Percentiles rank a stretch among this genome's conserved stretches.
phyloP scores from a whole-genome alignment of 371 early-diverging fungal genomes.

The Zopfochytrium polystomum region DNA sequence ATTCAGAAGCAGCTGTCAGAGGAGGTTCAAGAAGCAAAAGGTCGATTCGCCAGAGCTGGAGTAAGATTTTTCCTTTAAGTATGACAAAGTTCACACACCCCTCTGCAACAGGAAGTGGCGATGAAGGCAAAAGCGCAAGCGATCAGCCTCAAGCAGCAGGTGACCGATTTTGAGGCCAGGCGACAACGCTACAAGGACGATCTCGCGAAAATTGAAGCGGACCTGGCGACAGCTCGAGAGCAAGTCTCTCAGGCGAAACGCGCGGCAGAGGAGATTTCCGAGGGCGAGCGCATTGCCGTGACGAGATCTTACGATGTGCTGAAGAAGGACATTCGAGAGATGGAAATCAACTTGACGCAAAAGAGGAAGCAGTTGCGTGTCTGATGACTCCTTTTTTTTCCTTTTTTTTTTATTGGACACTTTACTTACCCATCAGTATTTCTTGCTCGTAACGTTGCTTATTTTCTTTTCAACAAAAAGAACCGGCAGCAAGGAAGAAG shows the following conservation, averaged over 20 bases:
- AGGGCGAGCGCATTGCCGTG: slow-evolving; percentile 26
- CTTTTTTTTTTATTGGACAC: neutral
- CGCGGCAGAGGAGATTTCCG: slow-evolving; percentile 27
- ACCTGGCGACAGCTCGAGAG: no score
- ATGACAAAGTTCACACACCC: no score
- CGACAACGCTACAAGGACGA: neutral
- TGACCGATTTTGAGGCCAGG: neutral
- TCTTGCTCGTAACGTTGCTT: no score
- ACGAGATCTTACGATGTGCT: slow-evolving; percentile 21
- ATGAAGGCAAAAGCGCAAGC: no score
- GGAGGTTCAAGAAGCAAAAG: neutral
- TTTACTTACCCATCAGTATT: neutral
- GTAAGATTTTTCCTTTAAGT: neutral
- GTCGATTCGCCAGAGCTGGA: neutral
- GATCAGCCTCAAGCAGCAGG: neutral
- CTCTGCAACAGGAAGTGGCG: no score
- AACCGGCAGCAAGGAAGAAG: slow-evolving; percentile 46
- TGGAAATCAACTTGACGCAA: slow-evolving; percentile 30
- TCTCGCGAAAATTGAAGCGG: slow-evolving; percentile 4
- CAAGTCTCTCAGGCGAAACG: slow-evolving; percentile 33
- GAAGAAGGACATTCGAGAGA: slow-evolving; percentile 16
- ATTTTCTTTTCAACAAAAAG: slow-evolving; percentile 30
- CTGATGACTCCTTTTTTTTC: slow-evolving; percentile 8
- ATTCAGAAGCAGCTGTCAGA: slow-evolving; percentile 5
- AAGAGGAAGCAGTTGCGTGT: slow-evolving; percentile 28